Evolutionary conservation across 768 basidiomycete species (phyloP).

Genomic region (Ramaria sp.): DNA sequence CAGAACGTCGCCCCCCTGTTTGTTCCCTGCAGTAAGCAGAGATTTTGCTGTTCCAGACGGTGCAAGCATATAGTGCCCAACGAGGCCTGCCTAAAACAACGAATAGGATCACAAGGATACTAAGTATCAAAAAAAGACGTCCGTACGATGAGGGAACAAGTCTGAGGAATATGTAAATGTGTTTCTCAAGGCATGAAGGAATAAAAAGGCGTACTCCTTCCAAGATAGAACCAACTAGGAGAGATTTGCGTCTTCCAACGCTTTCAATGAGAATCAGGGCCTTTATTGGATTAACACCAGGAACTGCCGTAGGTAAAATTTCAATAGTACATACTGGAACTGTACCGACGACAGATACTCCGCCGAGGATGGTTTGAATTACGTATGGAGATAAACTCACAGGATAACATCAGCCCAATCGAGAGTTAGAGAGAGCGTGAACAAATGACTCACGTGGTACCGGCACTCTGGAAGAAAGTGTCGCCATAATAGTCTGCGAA

Average conservation of each 20-base stretch:
- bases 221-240: conserved; percentile 51
- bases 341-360: conserved; percentile 60
- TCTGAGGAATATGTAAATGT: conserved; percentile 1
- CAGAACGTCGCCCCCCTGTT: conserved; percentile 48
- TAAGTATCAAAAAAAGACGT: neutral
- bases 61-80: conserved; percentile 58
- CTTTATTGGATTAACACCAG: neutral
- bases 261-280: conserved; percentile 61
- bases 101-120: conserved; percentile 9
- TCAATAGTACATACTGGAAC: conserved; percentile 30
- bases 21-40: conserved; percentile 44
- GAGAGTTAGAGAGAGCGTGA: neutral
- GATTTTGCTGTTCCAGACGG: conserved; percentile 35
- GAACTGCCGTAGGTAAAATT: too few relatives aligned
- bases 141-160: conserved; percentile 49
- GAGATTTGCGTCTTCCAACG: conserved; percentile 63
- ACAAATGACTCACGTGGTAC: conserved; percentile 37
- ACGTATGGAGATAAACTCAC: conserved; percentile 51
- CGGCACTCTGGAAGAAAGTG: conserved; percentile 68
- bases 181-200: neutral
- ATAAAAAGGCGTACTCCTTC: conserved; percentile 31
- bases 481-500: conserved; percentile 66
- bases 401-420: neutral
- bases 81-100: conserved; percentile 46
- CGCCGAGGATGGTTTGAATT: conserved; percentile 70